A percentile compares a stretch with the other conserved stretches of the same genome.
Evolutionary conservation across 176 grass and related monocot genomes (phyloP).

Genomic region (Hordeum marinum): DNA sequence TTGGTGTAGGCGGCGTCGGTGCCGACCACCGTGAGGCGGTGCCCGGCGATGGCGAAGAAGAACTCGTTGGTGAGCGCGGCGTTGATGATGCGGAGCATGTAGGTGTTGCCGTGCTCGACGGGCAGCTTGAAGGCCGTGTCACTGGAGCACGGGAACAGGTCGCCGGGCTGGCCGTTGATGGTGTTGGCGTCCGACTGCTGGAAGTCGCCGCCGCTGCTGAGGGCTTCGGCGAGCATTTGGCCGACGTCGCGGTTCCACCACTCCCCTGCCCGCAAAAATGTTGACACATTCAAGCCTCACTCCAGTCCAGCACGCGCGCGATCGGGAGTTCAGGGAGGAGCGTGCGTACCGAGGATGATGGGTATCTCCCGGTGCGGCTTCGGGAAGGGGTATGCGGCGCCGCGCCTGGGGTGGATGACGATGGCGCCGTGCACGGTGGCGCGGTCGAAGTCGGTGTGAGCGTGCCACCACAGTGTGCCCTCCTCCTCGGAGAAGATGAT

Average conservation of each 20-base stretch:
- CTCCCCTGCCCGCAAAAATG: too few species aligned
- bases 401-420: constrained; percentile 49
- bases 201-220: constrained; percentile 21
- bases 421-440: constrained; percentile 67
- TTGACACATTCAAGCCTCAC: too few species aligned
- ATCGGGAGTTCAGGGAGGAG: too few species aligned
- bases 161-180: constrained; percentile 54
- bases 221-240: neutral
- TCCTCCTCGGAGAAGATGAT: constrained; percentile 47
- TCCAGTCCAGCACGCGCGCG: too few species aligned
- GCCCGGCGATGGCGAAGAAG: constrained; percentile 53
- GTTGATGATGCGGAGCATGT: constrained; percentile 58
- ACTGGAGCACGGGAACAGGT: constrained; percentile 4
- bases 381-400: constrained; percentile 35
- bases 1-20: constrained; percentile 49
- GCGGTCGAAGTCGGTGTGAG: constrained; percentile 51
- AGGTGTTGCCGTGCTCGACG: constrained; percentile 55
- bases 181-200: constrained; percentile 30
- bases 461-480: constrained; percentile 73
- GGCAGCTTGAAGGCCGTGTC: constrained; percentile 11
- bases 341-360: neutral
- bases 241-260: constrained; percentile 34
- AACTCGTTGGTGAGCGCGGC: constrained; percentile 43
- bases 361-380: constrained; percentile 51
- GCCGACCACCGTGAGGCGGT: constrained; percentile 52